Percentiles rank a stretch among this genome's conserved stretches.
phyloP scores from a whole-genome alignment of 1,284 basidiomycete species.

The Irpex rosettiformis region DNA sequence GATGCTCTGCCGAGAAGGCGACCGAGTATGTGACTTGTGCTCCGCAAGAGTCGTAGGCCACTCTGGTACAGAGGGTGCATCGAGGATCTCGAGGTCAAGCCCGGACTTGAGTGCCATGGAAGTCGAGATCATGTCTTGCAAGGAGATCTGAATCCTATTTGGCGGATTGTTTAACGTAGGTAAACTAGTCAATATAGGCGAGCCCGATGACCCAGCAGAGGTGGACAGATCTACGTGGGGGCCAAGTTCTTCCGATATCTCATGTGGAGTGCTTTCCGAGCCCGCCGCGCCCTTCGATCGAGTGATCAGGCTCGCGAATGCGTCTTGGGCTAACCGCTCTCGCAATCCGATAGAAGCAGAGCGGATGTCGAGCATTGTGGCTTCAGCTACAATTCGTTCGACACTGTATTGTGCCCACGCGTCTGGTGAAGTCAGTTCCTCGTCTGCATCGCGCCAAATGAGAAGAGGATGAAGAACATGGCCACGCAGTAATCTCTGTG shows the following conservation, averaged over 20 bases:
- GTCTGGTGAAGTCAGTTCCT: conserved; percentile 61
- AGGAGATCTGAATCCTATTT: conserved; percentile 42
- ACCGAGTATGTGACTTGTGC: conserved; percentile 14
- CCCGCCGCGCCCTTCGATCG: neutral
- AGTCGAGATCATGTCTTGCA: conserved; percentile 68
- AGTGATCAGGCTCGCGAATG: conserved; percentile 2
- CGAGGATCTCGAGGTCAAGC: conserved; percentile 53
- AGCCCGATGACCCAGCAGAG: conserved; percentile 13
- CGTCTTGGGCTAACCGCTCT: conserved; percentile 18
- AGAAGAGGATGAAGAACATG: conserved; percentile 75
- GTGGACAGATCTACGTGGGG: conserved; percentile 9
- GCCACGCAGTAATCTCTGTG: conserved; percentile 63
- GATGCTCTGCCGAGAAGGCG: conserved; percentile 19
- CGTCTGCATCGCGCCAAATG: conserved; percentile 57
- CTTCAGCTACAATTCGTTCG: conserved; percentile 67
- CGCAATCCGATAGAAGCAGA: conserved; percentile 46
- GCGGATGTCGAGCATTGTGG: conserved; percentile 64
- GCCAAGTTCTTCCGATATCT: neutral
- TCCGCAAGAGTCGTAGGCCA: conserved; percentile 22
- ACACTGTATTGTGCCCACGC: conserved; percentile 69
- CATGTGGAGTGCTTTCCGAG: neutral
- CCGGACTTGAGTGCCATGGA: conserved; percentile 69
- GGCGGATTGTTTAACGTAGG: neutral
- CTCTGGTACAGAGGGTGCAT: conserved; percentile 20
- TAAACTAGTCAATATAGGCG: conserved; percentile 11